Percentiles rank a stretch among this genome's conserved stretches.
These are phyloP conservation scores for Hypoxylon sp. DNA, from an alignment of 2,329 filamentous ascomycete species.

Conservation along the genomic window DNA sequence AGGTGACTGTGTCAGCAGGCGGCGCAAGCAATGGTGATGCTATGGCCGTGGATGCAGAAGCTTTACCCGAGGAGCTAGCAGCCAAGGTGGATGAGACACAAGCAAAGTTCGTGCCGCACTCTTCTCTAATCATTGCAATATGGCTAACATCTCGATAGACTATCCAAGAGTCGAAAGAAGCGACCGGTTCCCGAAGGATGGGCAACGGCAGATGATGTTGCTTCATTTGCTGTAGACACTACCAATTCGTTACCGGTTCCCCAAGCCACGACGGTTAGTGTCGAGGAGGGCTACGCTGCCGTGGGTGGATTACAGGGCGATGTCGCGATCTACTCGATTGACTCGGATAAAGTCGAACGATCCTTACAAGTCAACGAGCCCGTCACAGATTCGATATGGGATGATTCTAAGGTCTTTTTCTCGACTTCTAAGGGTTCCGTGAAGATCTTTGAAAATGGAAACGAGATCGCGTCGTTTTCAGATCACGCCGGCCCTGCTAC, in stretches of 20 bases:
- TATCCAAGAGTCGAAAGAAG: constrained; percentile 91
- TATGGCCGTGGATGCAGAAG: constrained; percentile 91
- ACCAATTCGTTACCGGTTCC: constrained; percentile 63
- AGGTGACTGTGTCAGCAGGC: constrained; percentile 78
- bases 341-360: constrained; percentile 75
- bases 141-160: constrained; percentile 61
- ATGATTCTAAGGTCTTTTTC: constrained; percentile 76
- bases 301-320: constrained; percentile 81
- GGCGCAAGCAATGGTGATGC: constrained; percentile 76
- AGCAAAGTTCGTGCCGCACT: constrained; percentile 72
- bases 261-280: constrained; percentile 63
- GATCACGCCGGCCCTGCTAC: constrained; percentile 87
- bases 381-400: constrained; percentile 76
- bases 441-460: constrained; percentile 82
- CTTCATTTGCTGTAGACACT: constrained; percentile 60
- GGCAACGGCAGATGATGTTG: constrained; percentile 80
- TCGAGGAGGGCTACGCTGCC: constrained; percentile 74
- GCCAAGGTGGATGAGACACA: constrained; percentile 85
- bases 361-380: constrained; percentile 75
- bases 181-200: constrained; percentile 87
- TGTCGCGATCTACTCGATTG: constrained; percentile 80
- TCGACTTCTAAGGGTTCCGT: constrained; percentile 82
- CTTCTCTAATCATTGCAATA: constrained; percentile 32
- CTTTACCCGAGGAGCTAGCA: constrained; percentile 77
- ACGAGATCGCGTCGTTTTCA: constrained; percentile 76